Evolutionary conservation across 108 stramenopile genomes (phyloP).

Genomic region (Aurantiochytrium sp.): DNA sequence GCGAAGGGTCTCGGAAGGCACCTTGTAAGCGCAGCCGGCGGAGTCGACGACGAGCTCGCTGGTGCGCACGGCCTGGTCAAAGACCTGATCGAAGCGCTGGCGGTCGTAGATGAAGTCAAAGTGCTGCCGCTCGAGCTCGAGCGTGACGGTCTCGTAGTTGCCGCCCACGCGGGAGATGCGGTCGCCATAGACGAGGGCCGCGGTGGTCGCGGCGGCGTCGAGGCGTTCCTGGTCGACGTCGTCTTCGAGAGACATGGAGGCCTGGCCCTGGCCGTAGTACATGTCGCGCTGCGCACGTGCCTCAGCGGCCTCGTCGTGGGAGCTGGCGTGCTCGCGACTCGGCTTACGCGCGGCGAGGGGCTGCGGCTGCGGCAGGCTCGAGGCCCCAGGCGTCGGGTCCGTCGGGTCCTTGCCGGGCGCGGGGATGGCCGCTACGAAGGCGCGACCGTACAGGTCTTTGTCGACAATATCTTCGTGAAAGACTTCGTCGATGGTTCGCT

Average conservation of each 20-base stretch:
- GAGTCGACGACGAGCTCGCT: neutral
- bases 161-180: neutral
- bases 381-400: neutral
- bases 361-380: neutral
- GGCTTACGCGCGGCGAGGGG: neutral
- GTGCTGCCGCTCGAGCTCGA: neutral
- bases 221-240: constrained; percentile 12
- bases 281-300: neutral
- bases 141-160: neutral
- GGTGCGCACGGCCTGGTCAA: neutral
- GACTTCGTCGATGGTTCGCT: neutral
- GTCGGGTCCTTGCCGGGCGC: neutral
- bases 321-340: neutral
- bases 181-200: neutral
- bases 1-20: neutral
- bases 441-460: neutral
- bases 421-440: neutral
- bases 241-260: neutral
- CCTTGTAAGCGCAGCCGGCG: neutral
- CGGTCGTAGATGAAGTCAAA: neutral
- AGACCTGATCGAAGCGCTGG: neutral
- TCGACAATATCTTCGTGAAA: neutral
- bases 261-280: neutral
- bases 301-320: neutral
- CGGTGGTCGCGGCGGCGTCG: neutral